These are phyloP conservation scores for Coriaria nepalensis DNA, from an alignment of 306 rosid species.

Conservation along the genomic window DNA sequence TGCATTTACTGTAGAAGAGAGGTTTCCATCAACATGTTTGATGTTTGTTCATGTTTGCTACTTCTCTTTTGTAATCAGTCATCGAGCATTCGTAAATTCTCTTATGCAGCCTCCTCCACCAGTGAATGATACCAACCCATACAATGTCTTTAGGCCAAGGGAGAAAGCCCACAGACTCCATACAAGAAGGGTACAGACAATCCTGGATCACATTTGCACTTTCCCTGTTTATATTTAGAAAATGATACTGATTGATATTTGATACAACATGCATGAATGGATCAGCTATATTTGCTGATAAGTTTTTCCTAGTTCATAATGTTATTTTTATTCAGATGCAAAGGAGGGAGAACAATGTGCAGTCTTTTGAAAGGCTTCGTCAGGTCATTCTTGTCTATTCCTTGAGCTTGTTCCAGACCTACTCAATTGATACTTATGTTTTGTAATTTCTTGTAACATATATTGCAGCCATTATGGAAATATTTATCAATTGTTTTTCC, in stretches of 20 bases:
- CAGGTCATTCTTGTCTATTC: slow-evolving; percentile 39
- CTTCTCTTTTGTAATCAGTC: too few species aligned
- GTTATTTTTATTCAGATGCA: slow-evolving; percentile 57
- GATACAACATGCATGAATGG: too few species aligned
- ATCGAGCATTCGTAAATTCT: neutral
- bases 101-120: slow-evolving; percentile 90
- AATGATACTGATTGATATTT: slow-evolving; percentile 8
- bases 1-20: too few species aligned
- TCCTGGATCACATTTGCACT: slow-evolving; percentile 8
- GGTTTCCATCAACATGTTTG: too few species aligned
- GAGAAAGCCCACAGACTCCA: slow-evolving; percentile 97
- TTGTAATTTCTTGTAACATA: too few species aligned
- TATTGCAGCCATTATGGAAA: too few species aligned
- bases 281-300: too few species aligned
- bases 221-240: slow-evolving; percentile 13
- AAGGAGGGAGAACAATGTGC: slow-evolving; percentile 95
- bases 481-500: too few species aligned
- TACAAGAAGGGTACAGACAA: slow-evolving; percentile 75
- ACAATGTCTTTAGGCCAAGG: slow-evolving; percentile 97
- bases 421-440: neutral
- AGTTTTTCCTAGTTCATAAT: too few species aligned
- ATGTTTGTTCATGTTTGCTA: too few species aligned
- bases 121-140: slow-evolving; percentile 91
- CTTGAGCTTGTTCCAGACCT: neutral
- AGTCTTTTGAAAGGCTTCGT: slow-evolving; percentile 98